These are phyloP conservation scores for Clonostachys rhizophaga DNA, from an alignment of 2,329 filamentous ascomycete species.

Conservation along the genomic window DNA sequence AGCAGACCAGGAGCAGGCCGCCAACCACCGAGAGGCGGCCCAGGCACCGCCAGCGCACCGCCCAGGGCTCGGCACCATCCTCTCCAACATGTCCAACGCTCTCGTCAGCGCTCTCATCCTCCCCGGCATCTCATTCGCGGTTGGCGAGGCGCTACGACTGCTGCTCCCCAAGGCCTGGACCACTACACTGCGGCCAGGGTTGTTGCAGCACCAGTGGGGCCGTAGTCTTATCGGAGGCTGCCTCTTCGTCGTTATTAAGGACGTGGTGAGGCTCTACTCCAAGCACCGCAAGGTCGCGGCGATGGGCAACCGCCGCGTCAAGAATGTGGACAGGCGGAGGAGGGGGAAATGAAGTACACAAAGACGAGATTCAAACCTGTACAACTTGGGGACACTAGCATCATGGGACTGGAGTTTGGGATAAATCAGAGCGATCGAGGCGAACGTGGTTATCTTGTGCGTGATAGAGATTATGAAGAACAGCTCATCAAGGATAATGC, in stretches of 20 bases:
- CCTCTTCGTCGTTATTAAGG: conserved; percentile 80
- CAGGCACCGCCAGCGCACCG: conserved; percentile 22
- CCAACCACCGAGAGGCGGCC: conserved; percentile 4
- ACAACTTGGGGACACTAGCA: too few species aligned
- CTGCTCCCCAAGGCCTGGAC: conserved; percentile 67
- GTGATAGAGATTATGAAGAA: too few species aligned
- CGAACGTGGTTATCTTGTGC: too few species aligned
- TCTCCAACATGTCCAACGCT: conserved; percentile 40
- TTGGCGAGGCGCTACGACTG: conserved; percentile 70
- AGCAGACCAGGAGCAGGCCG: conserved; percentile 5
- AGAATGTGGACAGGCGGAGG: conserved; percentile 38
- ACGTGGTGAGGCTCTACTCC: conserved; percentile 55
- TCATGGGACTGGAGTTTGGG: too few species aligned
- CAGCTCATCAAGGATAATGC: too few species aligned
- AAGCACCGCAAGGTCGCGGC: conserved; percentile 59
- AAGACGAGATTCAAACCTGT: too few species aligned
- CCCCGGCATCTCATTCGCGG: conserved; percentile 72
- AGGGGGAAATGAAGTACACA: neutral
- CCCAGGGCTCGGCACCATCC: conserved; percentile 24
- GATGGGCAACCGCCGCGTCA: conserved; percentile 47
- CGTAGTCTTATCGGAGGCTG: conserved; percentile 85
- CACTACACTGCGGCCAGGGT: conserved; percentile 37
- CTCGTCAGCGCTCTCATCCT: conserved; percentile 63
- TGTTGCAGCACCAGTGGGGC: conserved; percentile 84
- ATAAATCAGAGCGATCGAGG: too few species aligned